These are phyloP conservation scores for Cystobasidium sp. DNA, from an alignment of 1,284 basidiomycete species.

Conservation along the genomic window DNA sequence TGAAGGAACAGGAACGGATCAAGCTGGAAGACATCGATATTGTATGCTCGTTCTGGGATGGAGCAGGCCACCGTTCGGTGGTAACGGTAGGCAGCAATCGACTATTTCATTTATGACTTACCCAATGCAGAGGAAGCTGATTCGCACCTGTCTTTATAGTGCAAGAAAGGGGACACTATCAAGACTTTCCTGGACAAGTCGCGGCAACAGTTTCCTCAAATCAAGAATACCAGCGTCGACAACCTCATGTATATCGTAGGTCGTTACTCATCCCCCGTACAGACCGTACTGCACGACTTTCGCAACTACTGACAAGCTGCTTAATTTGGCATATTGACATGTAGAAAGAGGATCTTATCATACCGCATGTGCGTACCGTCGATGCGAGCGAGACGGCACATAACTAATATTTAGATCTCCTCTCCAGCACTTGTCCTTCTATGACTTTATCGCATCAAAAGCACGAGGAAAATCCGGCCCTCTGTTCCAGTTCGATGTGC, in stretches of 20 bases:
- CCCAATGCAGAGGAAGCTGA: slow-evolving; percentile 21
- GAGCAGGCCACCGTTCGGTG: slow-evolving; percentile 91
- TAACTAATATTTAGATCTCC: slow-evolving; percentile 23
- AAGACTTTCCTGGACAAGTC: slow-evolving; percentile 89
- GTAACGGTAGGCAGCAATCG: slow-evolving; percentile 70
- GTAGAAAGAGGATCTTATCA: slow-evolving; percentile 86
- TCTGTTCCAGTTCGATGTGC: slow-evolving; percentile 98
- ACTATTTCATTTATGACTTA: slow-evolving; percentile 38
- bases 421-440: slow-evolving; percentile 90
- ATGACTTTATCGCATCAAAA: slow-evolving; percentile 96
- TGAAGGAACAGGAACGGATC: slow-evolving; percentile 81
- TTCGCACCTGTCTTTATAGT: slow-evolving; percentile 62
- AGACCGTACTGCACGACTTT: too few species aligned
- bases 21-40: slow-evolving; percentile 90
- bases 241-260: slow-evolving; percentile 96
- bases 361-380: slow-evolving; percentile 73
- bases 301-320: not conserved
- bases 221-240: slow-evolving; percentile 85
- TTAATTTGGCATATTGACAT: not conserved
- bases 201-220: slow-evolving; percentile 86
- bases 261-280: too few species aligned
- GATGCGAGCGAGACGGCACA: not conserved
- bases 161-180: slow-evolving; percentile 96
- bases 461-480: slow-evolving; percentile 97
- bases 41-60: slow-evolving; percentile 97